Evolutionary conservation across 2,329 filamentous ascomycete genomes (phyloP), one percentile per base, ranked within the genome.

Genomic region (Trichoderma endophyticum): DNA sequence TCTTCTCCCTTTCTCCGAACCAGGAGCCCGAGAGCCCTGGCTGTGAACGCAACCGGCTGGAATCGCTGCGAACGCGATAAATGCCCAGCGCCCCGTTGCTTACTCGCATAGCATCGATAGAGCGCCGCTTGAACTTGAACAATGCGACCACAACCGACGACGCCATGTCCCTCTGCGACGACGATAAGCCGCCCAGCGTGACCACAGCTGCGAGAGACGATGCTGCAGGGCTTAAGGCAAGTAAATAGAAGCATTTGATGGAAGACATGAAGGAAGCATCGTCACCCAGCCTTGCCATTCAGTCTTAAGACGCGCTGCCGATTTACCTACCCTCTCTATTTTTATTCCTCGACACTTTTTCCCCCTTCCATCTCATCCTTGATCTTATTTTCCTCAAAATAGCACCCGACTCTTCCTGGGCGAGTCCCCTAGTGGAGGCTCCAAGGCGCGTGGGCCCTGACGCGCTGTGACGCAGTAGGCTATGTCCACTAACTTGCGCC

Each of bases 401-500:
- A 36, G 48, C 18, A 36, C 34, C 2, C 3, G 34, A 36, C 2
- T 14, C 64, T 57, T 57, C 28, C 18, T n/a, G 36, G 9, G 36
- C 56, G 32, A 30, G 21, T 68, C 65, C 65, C 11, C 39, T 6
- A 36, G 68, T 48, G 59, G 59, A 62, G 68, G 61, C 26, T 30
- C 18, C 18, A 15, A 60, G 36, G 69, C 69, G 69, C 69, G 62
- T 71, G 69, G 69, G 26, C 61, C 54, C 48, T 59, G 54, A 66
- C 61, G 54, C 69, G 69, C 69, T 65, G 61, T 71, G 69, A 66
- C 69, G 62, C 68, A 71, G 68, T 61, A n/a, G 32, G 32, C 34
- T 26, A 54, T 48, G 34, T 24, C 71, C 71, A 43, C 70, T 70
- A 64, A 64, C 69, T 24, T 26, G 48, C 66, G 43, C 61, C 59